A percentile compares a stretch with the other conserved stretches of the same genome.
Conservation (phyloP, 352 stramenopile species). For the Aphanomyces cochlioides region DNA sequence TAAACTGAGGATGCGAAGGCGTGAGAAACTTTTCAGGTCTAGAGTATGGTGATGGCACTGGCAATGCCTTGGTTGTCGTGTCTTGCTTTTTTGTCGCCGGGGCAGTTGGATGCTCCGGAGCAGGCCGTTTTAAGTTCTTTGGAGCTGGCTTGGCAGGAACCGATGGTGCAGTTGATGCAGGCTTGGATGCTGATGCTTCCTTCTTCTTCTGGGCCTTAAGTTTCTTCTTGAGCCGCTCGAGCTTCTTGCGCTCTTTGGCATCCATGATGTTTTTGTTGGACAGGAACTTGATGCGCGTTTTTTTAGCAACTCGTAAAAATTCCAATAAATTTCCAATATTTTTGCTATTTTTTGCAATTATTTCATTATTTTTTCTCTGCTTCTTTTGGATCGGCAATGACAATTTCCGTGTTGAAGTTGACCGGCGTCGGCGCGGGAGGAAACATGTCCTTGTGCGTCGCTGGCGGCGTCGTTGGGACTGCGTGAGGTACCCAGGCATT, state of each 20-base stretch:
- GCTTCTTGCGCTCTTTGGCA: conserved; percentile 35
- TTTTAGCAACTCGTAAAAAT: conserved; percentile 28
- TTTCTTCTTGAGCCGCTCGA: conserved; percentile 38
- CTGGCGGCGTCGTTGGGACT: conserved; percentile 5
- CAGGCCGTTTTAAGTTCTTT: background rate
- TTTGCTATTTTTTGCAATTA: background rate
- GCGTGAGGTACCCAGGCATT: background rate
- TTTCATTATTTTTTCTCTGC: background rate
- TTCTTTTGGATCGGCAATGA: background rate
- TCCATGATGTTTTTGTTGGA: conserved; percentile 26
- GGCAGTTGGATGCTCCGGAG: background rate
- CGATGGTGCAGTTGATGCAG: background rate
- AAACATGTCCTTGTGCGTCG: background rate
- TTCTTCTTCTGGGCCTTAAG: conserved; percentile 32
- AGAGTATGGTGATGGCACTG: conserved; percentile 30
- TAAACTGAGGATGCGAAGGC: conserved; percentile 30
- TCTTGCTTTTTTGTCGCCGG: conserved; percentile 5
- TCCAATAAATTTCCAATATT: conserved; percentile 7
- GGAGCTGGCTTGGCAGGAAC: background rate
- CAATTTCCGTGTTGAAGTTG: conserved; percentile 17
- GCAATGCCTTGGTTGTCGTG: background rate
- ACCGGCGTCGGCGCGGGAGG: conserved; percentile 8
- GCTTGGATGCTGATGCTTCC: background rate
- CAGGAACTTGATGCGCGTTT: background rate
- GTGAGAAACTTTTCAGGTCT: conserved; percentile 35